phyloP scores from a whole-genome alignment of 2,329 filamentous ascomycete genomes.

The Hypoxylon sp. region DNA sequence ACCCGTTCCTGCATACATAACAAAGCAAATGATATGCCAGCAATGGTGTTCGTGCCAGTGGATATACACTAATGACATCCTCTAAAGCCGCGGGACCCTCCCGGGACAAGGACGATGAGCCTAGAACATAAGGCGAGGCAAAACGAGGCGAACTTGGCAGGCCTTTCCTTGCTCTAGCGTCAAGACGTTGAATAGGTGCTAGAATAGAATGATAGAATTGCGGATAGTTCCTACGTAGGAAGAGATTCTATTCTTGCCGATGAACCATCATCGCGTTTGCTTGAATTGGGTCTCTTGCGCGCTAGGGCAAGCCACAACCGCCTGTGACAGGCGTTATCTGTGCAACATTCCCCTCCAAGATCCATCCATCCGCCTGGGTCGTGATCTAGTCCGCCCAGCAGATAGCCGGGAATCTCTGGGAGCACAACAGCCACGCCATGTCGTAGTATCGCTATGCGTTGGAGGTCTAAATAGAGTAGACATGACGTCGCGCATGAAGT shows the following conservation, averaged over 20 bases:
- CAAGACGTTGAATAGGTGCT: slow-evolving; percentile 2
- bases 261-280: slow-evolving; percentile 24
- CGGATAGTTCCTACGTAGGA: neutral
- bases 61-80: slow-evolving; percentile 19
- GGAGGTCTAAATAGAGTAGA: slow-evolving; percentile 18
- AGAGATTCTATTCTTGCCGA: slow-evolving; percentile 8
- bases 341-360: slow-evolving; percentile 24
- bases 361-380: slow-evolving; percentile 35
- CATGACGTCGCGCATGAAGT: slow-evolving; percentile 35
- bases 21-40: slow-evolving; percentile 17
- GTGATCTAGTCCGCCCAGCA: slow-evolving; percentile 23
- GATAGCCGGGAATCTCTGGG: slow-evolving; percentile 32
- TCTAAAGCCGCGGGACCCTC: slow-evolving; percentile 22
- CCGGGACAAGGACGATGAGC: slow-evolving; percentile 29
- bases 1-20: slow-evolving; percentile 10
- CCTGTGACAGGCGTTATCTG: slow-evolving; percentile 17
- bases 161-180: slow-evolving; percentile 25
- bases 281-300: slow-evolving; percentile 5
- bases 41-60: neutral
- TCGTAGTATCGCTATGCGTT: slow-evolving; percentile 25
- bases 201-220: slow-evolving; percentile 4
- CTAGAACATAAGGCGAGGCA: slow-evolving; percentile 20
- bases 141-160: slow-evolving; percentile 32
- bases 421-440: slow-evolving; percentile 31
- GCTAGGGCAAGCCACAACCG: slow-evolving; percentile 31